Evolutionary conservation across 2,329 filamentous ascomycete species (phyloP), one percentile per base, ranked within the genome.

Genomic region (Cercospora nicotianae): DNA sequence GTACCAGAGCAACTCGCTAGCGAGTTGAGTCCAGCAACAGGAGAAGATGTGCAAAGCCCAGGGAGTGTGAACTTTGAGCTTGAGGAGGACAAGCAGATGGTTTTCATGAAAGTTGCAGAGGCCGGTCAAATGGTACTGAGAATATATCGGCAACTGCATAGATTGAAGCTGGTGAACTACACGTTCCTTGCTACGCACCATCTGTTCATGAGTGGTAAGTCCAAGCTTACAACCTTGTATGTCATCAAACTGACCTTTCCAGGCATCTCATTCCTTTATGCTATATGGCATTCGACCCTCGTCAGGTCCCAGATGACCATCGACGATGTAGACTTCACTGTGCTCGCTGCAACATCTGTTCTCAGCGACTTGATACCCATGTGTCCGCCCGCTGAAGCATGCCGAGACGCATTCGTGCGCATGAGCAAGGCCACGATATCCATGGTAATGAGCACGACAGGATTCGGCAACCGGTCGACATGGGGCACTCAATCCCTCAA

Each of bases 241-340:
- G 23, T 10, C 23, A 9, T 48, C 28, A 18, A 20, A 18, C 62
- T 68, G 18, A 68, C 33, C 16, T 33, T 2, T 57, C n/a, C 73
- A 88, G 87, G 87, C 60, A 90, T 98, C 67, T 96, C 94, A 26
- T 98, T 97, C 79, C 85, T 98, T 2, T 98, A 97, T 79, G 94
- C 95, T 20, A 95, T 98, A 67, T 98, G 94, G 94, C 94, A 98
- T 80, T 97, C 94, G 10, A 89, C 92, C 5, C 87, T 92, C 64
- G 94, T 98, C 60, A 88, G 94, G 74, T 93, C 91, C 78, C 89
- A 92, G 66, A 83, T 98, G 79, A 92, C 91, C 7, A 91, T 97
- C 82, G 94, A 98, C 75, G 94, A 98, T 78, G 93, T 98, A n/a
- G 94, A 98, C 78, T 97, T 97, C 75, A 98, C 94, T 0, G 92